Percentiles rank a stretch among this genome's conserved stretches.
Conservation (phyloP, 768 basidiomycete genomes). For the Pisolithus sp. region DNA sequence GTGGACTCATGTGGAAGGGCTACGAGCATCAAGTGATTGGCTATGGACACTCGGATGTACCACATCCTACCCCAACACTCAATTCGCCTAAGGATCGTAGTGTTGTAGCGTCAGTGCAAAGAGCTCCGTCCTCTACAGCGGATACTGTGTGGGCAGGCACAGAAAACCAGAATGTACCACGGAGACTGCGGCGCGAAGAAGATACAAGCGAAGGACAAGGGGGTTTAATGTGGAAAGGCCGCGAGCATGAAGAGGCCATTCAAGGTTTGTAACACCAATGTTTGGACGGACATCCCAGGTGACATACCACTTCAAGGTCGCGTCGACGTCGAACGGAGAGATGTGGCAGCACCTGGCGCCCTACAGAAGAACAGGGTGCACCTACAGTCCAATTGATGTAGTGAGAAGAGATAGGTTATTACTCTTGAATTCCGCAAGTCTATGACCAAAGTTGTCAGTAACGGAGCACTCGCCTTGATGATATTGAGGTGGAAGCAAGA, state of each 20-base stretch:
- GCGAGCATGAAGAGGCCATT: conserved; percentile 15
- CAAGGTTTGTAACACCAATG: background rate
- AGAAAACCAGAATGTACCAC: background rate
- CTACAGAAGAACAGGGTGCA: no score
- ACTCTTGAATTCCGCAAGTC: no score
- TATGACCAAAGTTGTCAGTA: no score
- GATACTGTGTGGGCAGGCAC: background rate
- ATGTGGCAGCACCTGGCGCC: no score
- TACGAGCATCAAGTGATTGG: background rate
- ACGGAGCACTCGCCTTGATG: no score
- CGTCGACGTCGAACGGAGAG: background rate
- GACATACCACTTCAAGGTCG: no score
- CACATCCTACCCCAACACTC: background rate
- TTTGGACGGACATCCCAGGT: no score
- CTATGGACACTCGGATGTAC: background rate
- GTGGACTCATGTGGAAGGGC: background rate
- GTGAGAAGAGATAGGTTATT: no score
- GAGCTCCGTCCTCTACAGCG: background rate
- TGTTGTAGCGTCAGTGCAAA: background rate
- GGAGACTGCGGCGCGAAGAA: background rate
- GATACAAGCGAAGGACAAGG: background rate
- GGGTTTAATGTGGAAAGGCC: conserved; percentile 9
- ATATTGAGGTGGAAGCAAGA: no score
- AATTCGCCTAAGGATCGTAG: background rate
- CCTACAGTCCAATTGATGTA: background rate